Evolutionary conservation across 2,329 filamentous ascomycete species (phyloP), one percentile per base, ranked within the genome.

Genomic region (Calonectria leucothoes): DNA sequence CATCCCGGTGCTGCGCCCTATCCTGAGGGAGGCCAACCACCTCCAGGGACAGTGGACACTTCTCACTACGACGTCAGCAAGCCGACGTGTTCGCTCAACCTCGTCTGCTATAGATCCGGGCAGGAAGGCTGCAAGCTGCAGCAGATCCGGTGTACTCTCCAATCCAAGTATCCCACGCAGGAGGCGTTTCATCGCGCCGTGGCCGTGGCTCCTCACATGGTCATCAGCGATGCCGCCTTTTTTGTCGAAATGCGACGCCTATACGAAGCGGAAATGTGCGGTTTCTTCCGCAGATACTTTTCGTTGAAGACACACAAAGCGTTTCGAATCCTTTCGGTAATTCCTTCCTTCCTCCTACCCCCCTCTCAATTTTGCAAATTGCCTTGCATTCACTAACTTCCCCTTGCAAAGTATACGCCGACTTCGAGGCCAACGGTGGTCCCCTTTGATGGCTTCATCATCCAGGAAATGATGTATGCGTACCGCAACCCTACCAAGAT

Each of bases 391-490:
- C n/a, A n/a, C n/a, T n/a, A n/a, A n/a, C n/a, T n/a, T n/a, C n/a
- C n/a, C n/a, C n/a, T n/a, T n/a, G n/a, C 4, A 15, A 52, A 57
- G 51, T 57, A 35, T 35, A 35, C 51, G 4, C 52, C 64, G 6
- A 68, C 37, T 6, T 64, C 61, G 6, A 39, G 70, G 5, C 70
- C 70, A 17, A 37, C 20, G 12, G 65, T 72, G 27, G 65, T 69
- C 3, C 65, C 55, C 20, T 69, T 72, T 23, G 70, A 72, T 14
- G 70, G 66, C 33, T 69, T 69, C 42, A 59, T 69, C 5, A 29
- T 72, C 7, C 70, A 72, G 31, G 70, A 72, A 23, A 72, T 72
- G 64, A 68, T 68, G 70, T 68, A 63, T 29, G 70, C 64, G 39
- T 68, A 67, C 33, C 52, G n/a, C 11, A 37, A 68, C 33, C 64